phyloP scores from a whole-genome alignment of 2,329 filamentous ascomycete species.

The Fusarium torulosum region DNA sequence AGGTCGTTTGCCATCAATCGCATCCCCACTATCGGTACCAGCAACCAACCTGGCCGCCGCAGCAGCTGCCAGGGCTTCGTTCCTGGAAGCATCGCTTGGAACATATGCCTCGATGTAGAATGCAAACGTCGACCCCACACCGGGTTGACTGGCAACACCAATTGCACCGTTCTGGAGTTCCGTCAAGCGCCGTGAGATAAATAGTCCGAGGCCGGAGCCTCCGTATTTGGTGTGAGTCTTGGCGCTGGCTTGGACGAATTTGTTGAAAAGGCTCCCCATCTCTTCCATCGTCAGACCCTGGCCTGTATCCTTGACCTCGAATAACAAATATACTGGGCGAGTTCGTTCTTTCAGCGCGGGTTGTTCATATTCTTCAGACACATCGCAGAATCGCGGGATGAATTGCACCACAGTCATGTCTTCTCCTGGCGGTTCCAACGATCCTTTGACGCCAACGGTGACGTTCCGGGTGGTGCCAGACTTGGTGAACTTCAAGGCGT shows the following conservation, averaged over 20 bases:
- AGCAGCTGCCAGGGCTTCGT: constrained; percentile 57
- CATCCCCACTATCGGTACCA: constrained; percentile 38
- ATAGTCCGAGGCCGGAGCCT: constrained; percentile 81
- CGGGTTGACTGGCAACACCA: constrained; percentile 76
- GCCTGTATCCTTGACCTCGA: constrained; percentile 82
- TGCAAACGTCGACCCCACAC: constrained; percentile 79
- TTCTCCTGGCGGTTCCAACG: constrained; percentile 54
- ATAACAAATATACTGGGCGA: constrained; percentile 73
- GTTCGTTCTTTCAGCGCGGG: constrained; percentile 48
- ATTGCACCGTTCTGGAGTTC: constrained; percentile 86
- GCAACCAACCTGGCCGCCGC: constrained; percentile 52
- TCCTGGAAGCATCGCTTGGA: constrained; percentile 56
- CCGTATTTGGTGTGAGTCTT: constrained; percentile 84
- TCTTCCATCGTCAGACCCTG: constrained; percentile 78
- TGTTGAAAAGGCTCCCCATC: constrained; percentile 80
- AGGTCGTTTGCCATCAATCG: constrained; percentile 35
- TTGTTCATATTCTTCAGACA: constrained; percentile 56
- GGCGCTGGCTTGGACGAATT: constrained; percentile 82
- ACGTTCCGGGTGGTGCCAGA: constrained; percentile 69
- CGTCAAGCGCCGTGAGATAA: constrained; percentile 82
- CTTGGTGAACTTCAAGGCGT: constrained; percentile 85
- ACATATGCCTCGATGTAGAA: constrained; percentile 76
- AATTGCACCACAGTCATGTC: constrained; percentile 67
- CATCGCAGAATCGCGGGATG: constrained; percentile 67
- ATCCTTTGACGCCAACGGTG: constrained; percentile 62